These are phyloP conservation scores for Candida alai DNA, from an alignment of 805 yeast genomes.

Conservation along the genomic window DNA sequence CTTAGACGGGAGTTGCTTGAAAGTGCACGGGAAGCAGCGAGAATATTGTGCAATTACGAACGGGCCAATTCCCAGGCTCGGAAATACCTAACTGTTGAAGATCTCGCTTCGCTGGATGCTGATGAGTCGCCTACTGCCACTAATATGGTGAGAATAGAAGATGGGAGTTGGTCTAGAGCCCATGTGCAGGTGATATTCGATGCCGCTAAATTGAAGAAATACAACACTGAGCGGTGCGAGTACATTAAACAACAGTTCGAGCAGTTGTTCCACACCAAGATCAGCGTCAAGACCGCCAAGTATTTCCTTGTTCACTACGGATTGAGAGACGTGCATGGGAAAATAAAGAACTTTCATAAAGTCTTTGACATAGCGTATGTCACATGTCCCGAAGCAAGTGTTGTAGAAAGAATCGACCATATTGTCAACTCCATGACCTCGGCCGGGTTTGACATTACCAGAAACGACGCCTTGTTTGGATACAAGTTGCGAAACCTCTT, in stretches of 20 bases:
- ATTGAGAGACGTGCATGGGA: constrained; percentile 9
- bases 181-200: constrained; percentile 12
- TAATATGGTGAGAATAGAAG: constrained; percentile 3
- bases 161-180: constrained; percentile 16
- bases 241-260: constrained; percentile 12
- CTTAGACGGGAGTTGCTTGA: constrained; percentile 26
- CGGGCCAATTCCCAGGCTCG: background rate
- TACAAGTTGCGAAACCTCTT: constrained; percentile 15
- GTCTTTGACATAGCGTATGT: constrained; percentile 15
- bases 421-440: constrained; percentile 5
- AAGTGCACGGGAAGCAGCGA: constrained; percentile 31
- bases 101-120: background rate
- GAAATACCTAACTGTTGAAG: constrained; percentile 1
- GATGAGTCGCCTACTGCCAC: background rate
- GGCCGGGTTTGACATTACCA: constrained; percentile 8
- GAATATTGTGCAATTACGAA: constrained; percentile 16
- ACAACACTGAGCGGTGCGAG: constrained; percentile 10
- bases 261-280: constrained; percentile 9
- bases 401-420: constrained; percentile 7
- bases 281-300: constrained; percentile 10
- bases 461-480: constrained; percentile 13
- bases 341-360: constrained; percentile 6
- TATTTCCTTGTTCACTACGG: constrained; percentile 20
- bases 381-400: constrained; percentile 2
- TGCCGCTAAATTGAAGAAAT: background rate